phyloP scores from a whole-genome alignment of 106 monocot genomes.

The Allium sativum region DNA sequence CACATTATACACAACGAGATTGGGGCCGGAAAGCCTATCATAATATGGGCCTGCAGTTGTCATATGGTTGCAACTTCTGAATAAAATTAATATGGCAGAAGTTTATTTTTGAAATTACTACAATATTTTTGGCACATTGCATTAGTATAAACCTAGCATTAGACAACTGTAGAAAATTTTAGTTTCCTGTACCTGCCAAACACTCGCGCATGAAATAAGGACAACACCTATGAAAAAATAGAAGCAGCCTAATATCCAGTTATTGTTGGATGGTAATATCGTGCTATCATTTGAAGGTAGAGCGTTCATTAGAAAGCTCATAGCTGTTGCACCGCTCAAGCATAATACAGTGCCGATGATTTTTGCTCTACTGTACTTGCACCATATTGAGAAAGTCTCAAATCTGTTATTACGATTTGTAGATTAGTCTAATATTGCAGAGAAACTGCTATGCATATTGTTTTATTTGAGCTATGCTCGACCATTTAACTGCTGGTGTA shows the following conservation, averaged over 20 bases:
- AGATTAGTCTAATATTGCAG: too few species aligned
- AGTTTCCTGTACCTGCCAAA: slow-evolving; percentile 28
- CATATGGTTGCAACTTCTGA: background rate
- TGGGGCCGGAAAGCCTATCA: slow-evolving; percentile 52
- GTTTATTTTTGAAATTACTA: background rate
- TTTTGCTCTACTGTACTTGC: slow-evolving; percentile 35
- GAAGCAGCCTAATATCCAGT: slow-evolving; percentile 46
- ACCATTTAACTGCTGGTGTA: background rate
- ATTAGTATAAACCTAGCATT: too few species aligned
- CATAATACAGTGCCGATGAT: slow-evolving; percentile 49
- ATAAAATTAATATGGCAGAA: background rate
- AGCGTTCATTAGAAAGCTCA: slow-evolving; percentile 39
- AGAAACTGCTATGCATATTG: too few species aligned
- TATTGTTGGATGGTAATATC: slow-evolving; percentile 2
- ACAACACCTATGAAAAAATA: slow-evolving; percentile 24
- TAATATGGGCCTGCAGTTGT: slow-evolving; percentile 34
- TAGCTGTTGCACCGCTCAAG: slow-evolving; percentile 35
- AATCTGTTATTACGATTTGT: slow-evolving; percentile 23
- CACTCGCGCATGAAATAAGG: slow-evolving; percentile 24
- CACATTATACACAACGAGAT: slow-evolving; percentile 34
- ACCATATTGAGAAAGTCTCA: slow-evolving; percentile 52
- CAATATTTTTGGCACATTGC: too few species aligned
- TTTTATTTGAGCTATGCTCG: too few species aligned
- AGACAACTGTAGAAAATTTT: too few species aligned
- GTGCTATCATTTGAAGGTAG: background rate